A percentile compares a stretch with the other conserved stretches of the same genome.
These are phyloP conservation scores for Aureoboletus auriporus DNA, from an alignment of 768 basidiomycete genomes.

Conservation along the genomic window DNA sequence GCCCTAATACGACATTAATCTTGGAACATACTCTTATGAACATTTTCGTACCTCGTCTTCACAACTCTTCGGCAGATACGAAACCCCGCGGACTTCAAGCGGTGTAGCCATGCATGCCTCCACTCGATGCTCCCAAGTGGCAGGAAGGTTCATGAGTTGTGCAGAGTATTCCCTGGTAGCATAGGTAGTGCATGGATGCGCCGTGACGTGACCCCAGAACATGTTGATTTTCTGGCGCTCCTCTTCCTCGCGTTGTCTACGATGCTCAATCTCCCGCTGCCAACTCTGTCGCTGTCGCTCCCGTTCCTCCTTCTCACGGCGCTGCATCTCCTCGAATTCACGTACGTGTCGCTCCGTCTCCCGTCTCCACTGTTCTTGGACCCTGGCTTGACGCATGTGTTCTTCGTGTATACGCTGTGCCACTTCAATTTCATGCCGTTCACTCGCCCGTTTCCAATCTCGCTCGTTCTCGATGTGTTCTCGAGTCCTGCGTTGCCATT, in stretches of 20 bases:
- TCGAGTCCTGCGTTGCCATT: constrained; percentile 4
- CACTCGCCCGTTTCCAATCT: background rate
- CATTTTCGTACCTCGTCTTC: constrained; percentile 17
- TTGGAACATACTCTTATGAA: too few species aligned
- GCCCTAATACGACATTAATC: constrained; percentile 6
- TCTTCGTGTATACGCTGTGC: constrained; percentile 1
- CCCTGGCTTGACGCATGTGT: constrained; percentile 1
- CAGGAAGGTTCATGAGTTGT: constrained; percentile 26
- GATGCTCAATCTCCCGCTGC: constrained; percentile 15
- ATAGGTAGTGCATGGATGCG: constrained; percentile 24
- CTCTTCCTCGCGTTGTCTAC: constrained; percentile 16
- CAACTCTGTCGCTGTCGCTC: constrained; percentile 6
- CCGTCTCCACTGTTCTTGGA: constrained; percentile 1
- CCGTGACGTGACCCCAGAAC: constrained; percentile 16
- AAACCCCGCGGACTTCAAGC: constrained; percentile 19
- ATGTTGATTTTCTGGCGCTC: constrained; percentile 23
- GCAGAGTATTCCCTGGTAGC: constrained; percentile 29
- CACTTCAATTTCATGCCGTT: constrained; percentile 5
- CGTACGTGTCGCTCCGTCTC: constrained; percentile 1
- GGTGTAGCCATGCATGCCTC: constrained; percentile 21
- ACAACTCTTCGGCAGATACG: constrained; percentile 16
- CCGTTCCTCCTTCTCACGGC: constrained; percentile 1
- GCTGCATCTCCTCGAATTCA: constrained; percentile 5
- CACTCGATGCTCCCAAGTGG: constrained; percentile 12
- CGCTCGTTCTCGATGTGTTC: background rate